Evolutionary conservation across 805 yeast genomes (phyloP).

Genomic region (Kuraishia piskuri): DNA sequence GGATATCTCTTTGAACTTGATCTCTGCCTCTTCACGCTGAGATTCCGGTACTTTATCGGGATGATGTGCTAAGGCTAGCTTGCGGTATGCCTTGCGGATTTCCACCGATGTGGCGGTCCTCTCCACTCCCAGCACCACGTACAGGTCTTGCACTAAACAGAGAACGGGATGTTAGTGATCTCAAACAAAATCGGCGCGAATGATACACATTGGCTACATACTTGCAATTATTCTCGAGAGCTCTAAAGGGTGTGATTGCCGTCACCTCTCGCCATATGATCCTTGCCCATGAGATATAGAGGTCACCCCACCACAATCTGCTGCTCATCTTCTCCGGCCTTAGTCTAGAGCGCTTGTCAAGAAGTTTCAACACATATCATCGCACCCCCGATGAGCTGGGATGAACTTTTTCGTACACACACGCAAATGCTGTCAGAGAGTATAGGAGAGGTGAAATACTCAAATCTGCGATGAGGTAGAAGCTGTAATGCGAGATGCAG

Average conservation of each 20-base stretch:
- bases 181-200: not conserved
- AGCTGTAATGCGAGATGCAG: too few species aligned
- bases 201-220: not conserved
- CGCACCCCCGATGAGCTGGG: not conserved
- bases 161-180: not conserved
- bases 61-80: constrained; percentile 73
- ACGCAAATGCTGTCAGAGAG: not conserved
- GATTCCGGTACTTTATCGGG: constrained; percentile 79
- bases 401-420: not conserved
- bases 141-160: constrained; percentile 20
- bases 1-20: constrained; percentile 71
- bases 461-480: too few species aligned
- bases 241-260: not conserved
- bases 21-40: constrained; percentile 59
- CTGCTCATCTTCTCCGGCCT: too few species aligned
- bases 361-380: not conserved
- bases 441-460: too few species aligned
- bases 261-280: not conserved
- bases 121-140: constrained; percentile 65
- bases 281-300: too few species aligned
- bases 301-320: too few species aligned
- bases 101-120: constrained; percentile 58
- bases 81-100: constrained; percentile 78
- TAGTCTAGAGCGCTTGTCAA: not conserved
- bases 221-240: not conserved